A percentile compares a stretch with the other conserved stretches of the same genome.
Evolutionary conservation across 2,329 filamentous ascomycete species (phyloP).

Genomic region (Boeremia lycopersici): DNA sequence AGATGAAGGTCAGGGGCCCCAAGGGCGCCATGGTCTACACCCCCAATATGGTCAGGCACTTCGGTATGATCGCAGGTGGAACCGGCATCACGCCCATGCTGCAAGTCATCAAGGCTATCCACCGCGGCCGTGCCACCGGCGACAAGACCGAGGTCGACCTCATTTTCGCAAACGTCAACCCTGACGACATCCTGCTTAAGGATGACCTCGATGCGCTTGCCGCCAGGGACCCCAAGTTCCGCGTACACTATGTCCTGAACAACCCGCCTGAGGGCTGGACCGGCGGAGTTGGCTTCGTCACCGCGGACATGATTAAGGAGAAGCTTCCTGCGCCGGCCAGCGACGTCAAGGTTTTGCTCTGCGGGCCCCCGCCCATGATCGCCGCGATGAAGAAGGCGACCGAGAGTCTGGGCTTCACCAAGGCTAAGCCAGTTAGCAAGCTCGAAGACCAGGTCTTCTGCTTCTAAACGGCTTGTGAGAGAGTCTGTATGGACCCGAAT

Average conservation of each 20-base stretch:
- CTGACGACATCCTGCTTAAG: constrained; percentile 88
- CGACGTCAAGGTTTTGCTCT: constrained; percentile 93
- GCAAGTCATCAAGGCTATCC: constrained; percentile 90
- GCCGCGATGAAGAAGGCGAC: constrained; percentile 96
- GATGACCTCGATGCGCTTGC: constrained; percentile 86
- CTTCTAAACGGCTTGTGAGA: constrained; percentile 63
- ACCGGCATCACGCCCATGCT: constrained; percentile 99
- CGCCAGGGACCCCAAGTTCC: constrained; percentile 78
- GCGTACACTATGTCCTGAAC: constrained; percentile 94
- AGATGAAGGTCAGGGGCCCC: constrained; percentile 88
- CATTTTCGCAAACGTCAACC: constrained; percentile 95
- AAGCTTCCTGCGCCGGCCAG: constrained; percentile 79
- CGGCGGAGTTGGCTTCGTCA: constrained; percentile 93
- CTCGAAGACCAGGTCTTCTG: constrained; percentile 97
- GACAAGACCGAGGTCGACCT: constrained; percentile 86
- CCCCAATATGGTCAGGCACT: constrained; percentile 93
- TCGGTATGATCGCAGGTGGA: constrained; percentile 97
- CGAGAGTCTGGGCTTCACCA: constrained; percentile 85
- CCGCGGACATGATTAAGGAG: constrained; percentile 91
- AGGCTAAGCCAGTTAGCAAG: constrained; percentile 95
- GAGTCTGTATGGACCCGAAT: too few relatives aligned
- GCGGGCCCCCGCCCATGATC: constrained; percentile 96
- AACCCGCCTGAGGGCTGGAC: constrained; percentile 91
- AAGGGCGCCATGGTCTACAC: constrained; percentile 98
- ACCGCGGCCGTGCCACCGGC: constrained; percentile 74